These are phyloP conservation scores for Cyphellophora attinorum DNA, from an alignment of 2,329 filamentous ascomycete genomes.

Conservation along the genomic window DNA sequence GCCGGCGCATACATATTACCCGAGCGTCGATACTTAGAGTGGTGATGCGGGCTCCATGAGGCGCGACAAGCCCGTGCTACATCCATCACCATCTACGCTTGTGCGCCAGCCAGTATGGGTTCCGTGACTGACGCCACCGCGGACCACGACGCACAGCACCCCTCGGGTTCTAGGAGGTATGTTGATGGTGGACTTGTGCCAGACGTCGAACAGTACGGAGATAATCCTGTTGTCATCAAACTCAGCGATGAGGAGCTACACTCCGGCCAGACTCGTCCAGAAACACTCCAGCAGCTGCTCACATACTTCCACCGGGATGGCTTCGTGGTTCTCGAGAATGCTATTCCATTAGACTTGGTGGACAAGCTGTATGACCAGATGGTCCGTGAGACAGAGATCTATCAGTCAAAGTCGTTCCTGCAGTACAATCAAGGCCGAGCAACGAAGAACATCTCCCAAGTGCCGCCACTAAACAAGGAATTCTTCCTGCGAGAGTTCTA, in stretches of 20 bases:
- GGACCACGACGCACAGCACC: too few relatives aligned
- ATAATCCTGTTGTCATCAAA: conserved; percentile 8
- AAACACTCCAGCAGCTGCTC: conserved; percentile 8
- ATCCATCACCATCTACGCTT: too few relatives aligned
- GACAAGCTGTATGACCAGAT: conserved; percentile 46
- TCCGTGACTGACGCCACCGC: too few relatives aligned
- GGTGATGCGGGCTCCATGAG: too few relatives aligned
- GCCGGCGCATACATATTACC: too few relatives aligned
- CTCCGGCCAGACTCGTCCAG: conserved; percentile 6
- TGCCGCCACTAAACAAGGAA: conserved; percentile 24
- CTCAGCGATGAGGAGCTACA: conserved; percentile 9
- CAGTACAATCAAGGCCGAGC: conserved; percentile 21
- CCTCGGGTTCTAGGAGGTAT: too few relatives aligned
- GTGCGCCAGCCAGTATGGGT: too few relatives aligned
- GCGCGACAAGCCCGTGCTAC: too few relatives aligned
- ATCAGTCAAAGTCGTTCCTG: conserved; percentile 20
- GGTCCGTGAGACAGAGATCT: conserved; percentile 29
- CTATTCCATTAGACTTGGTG: conserved; percentile 13
- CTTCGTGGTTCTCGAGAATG: conserved; percentile 23
- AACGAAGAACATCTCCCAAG: conserved; percentile 32
- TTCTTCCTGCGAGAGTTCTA: conserved; percentile 28
- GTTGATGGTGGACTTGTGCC: conserved; percentile 7
- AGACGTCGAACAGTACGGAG: conserved; percentile 8
- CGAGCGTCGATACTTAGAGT: too few relatives aligned
- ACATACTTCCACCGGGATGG: conserved; percentile 24